These are phyloP conservation scores for Neocucurbitaria cava DNA, from an alignment of 2,329 filamentous ascomycete genomes.

Conservation along the genomic window DNA sequence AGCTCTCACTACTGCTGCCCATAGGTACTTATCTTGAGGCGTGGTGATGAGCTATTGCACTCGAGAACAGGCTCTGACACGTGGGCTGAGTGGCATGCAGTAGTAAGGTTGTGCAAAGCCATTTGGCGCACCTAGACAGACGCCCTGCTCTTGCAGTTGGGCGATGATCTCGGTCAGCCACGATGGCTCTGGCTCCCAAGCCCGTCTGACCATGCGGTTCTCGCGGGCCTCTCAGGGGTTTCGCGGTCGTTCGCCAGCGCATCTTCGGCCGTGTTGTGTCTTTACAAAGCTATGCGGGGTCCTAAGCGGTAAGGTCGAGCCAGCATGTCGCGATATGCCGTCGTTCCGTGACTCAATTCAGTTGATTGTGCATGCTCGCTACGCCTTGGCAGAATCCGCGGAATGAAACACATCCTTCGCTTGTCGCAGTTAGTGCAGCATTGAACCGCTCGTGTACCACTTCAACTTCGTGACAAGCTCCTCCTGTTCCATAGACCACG, in stretches of 20 bases:
- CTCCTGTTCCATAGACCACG: neutral
- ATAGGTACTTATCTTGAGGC: neutral
- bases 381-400: neutral
- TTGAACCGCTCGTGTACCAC: neutral
- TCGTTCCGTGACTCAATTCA: conserved; percentile 21
- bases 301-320: conserved; percentile 12
- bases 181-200: conserved; percentile 4
- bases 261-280: conserved; percentile 11
- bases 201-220: conserved; percentile 3
- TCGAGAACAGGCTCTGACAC: conserved; percentile 20
- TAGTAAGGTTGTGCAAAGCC: conserved; percentile 16
- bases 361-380: conserved; percentile 19
- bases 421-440: neutral
- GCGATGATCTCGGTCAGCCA: conserved; percentile 13
- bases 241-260: conserved; percentile 13
- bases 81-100: conserved; percentile 23
- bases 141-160: conserved; percentile 6
- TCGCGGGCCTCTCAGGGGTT: neutral
- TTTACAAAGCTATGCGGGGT: conserved; percentile 10
- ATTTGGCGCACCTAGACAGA: conserved; percentile 8
- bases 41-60: conserved; percentile 20
- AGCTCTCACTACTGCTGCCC: conserved; percentile 1
- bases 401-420: neutral
- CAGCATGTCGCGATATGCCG: conserved; percentile 15
- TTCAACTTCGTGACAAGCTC: neutral